Conservation (phyloP, 352 stramenopile genomes). For the Phytophthora citricola region DNA sequence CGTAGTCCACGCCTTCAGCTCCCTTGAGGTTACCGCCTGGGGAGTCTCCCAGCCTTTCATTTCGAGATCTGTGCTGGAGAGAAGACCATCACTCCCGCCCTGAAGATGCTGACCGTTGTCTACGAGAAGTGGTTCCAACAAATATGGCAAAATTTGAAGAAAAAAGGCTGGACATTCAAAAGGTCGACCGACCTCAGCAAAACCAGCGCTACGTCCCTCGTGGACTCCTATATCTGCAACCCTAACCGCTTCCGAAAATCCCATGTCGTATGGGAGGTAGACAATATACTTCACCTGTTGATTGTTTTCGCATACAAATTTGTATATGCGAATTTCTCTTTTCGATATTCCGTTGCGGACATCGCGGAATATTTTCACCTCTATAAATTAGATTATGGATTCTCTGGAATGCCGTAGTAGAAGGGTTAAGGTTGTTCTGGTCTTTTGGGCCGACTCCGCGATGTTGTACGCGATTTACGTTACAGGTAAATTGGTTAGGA, state of each 20-base stretch:
- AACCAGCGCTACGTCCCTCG: background rate
- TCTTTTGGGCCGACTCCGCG: too few species aligned
- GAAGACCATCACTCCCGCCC: background rate
- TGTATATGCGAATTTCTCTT: conserved; percentile 14
- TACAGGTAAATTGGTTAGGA: too few species aligned
- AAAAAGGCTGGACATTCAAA: background rate
- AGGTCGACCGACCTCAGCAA: too few species aligned
- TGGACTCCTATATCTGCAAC: conserved; percentile 15
- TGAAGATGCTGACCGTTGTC: background rate
- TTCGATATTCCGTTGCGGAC: conserved; percentile 1
- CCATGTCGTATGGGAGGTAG: conserved; percentile 9
- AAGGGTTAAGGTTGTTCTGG: background rate
- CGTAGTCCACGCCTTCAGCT: conserved; percentile 9
- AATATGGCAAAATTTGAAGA: background rate
- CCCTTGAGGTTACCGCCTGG: conserved; percentile 9
- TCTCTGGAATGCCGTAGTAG: conserved; percentile 11
- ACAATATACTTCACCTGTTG: conserved; percentile 6
- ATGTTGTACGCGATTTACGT: too few species aligned
- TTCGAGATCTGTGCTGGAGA: conserved; percentile 6
- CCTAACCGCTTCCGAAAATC: conserved; percentile 1
- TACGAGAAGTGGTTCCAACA: too few species aligned
- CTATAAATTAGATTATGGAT: conserved; percentile 16
- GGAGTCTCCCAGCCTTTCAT: conserved; percentile 6
- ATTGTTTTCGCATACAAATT: conserved; percentile 21
- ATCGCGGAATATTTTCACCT: conserved; percentile 20